Conservation (phyloP, 106 monocot species). For the Dendrobium huoshanense region DNA sequence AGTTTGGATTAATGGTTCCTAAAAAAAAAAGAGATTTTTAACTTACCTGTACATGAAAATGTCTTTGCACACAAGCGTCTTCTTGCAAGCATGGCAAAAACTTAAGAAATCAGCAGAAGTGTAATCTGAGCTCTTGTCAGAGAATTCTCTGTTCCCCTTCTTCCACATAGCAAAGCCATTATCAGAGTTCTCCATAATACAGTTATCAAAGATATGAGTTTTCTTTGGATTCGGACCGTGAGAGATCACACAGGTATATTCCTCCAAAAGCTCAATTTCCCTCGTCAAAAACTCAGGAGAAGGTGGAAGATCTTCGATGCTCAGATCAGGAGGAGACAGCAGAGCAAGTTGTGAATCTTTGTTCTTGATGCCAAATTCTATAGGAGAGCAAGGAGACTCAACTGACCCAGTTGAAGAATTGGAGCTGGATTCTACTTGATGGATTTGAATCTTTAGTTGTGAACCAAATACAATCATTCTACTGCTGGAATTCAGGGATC, state of each 20-base stretch:
- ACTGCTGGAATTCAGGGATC: neutral
- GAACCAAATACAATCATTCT: constrained; percentile 47
- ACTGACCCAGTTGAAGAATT: neutral
- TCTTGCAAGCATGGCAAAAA: constrained; percentile 62
- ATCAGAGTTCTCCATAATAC: constrained; percentile 42
- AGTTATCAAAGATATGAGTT: constrained; percentile 63
- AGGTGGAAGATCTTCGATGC: neutral
- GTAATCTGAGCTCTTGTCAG: neutral
- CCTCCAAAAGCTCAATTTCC: constrained; percentile 68
- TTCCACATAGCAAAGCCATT: constrained; percentile 18
- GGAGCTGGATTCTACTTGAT: constrained; percentile 5
- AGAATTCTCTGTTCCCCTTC: constrained; percentile 2
- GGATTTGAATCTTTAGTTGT: constrained; percentile 49
- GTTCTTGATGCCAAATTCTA: constrained; percentile 73
- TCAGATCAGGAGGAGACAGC: constrained; percentile 18
- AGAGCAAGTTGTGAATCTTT: constrained; percentile 29
- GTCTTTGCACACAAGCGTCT: constrained; percentile 51
- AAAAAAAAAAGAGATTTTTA: too few relatives aligned
- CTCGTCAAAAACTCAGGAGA: constrained; percentile 3
- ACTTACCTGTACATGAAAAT: constrained; percentile 59
- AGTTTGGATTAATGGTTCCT: too few relatives aligned
- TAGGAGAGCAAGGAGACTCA: constrained; percentile 25
- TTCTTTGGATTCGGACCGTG: constrained; percentile 67
- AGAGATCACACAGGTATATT: constrained; percentile 72
- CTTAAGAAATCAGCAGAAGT: constrained; percentile 39